A percentile compares a stretch with the other conserved stretches of the same genome.
Conservation (phyloP, 1,284 basidiomycete species). For the Coriolopsis trogii region DNA sequence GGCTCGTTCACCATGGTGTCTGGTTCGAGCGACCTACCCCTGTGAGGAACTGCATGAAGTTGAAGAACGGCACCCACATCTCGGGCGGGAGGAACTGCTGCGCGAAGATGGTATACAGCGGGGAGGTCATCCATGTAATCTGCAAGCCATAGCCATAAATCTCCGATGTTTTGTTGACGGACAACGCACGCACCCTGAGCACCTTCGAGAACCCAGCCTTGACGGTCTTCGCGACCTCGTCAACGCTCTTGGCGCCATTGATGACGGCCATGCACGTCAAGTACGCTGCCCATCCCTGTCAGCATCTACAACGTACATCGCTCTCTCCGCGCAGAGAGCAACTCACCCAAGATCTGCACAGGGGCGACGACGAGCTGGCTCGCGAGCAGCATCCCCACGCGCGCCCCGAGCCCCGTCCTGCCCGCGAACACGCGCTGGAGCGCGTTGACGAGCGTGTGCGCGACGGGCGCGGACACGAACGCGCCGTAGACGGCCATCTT, state of each 20-base stretch:
- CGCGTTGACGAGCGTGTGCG: conserved; percentile 71
- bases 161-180: too few species aligned
- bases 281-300: conserved; percentile 42
- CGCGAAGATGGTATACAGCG: conserved; percentile 69
- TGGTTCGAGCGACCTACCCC: conserved; percentile 49
- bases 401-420: conserved; percentile 67
- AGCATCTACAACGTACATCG: conserved; percentile 1
- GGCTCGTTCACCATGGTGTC: too few species aligned
- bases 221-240: conserved; percentile 72
- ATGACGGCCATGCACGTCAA: conserved; percentile 85
- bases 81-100: conserved; percentile 77
- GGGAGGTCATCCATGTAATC: conserved; percentile 80
- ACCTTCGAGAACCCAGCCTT: conserved; percentile 77
- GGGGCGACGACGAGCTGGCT: conserved; percentile 82
- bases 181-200: conserved; percentile 66
- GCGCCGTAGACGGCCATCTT: conserved; percentile 89
- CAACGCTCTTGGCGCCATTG: conserved; percentile 73
- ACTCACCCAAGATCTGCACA: conserved; percentile 71
- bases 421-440: conserved; percentile 81
- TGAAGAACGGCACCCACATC: conserved; percentile 82
- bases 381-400: conserved; percentile 75
- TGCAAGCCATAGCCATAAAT: conserved; percentile 20
- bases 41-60: conserved; percentile 63
- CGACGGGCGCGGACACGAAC: conserved; percentile 82
- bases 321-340: not conserved